These are phyloP conservation scores for Russula emetica DNA, from an alignment of 768 basidiomycete species.

Conservation along the genomic window DNA sequence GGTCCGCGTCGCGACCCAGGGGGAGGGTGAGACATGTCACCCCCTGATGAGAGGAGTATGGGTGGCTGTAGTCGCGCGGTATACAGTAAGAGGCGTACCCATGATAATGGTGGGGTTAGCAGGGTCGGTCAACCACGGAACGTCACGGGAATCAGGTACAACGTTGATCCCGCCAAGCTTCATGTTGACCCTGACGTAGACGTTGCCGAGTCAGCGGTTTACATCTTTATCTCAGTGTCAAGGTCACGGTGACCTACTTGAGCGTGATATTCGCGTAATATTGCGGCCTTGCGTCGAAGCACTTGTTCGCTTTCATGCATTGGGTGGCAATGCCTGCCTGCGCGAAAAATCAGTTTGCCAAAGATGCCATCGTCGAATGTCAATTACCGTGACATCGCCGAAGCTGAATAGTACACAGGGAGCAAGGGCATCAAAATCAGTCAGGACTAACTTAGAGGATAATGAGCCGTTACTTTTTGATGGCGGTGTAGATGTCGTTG, in stretches of 20 bases:
- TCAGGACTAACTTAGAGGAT: background rate
- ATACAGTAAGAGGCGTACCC: constrained; percentile 41
- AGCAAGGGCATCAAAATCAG: background rate
- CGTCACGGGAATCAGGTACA: constrained; percentile 62
- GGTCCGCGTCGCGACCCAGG: constrained; percentile 42
- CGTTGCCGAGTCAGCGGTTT: background rate
- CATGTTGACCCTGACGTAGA: constrained; percentile 61
- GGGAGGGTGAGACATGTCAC: constrained; percentile 83
- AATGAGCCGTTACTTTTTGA: constrained; percentile 65
- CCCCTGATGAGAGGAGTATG: constrained; percentile 36
- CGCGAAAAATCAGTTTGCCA: constrained; percentile 3
- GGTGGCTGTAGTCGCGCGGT: background rate
- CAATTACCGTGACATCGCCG: constrained; percentile 14
- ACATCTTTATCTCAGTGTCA: background rate
- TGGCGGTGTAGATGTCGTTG: constrained; percentile 67
- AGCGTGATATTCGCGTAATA: constrained; percentile 77
- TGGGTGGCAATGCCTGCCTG: constrained; percentile 73
- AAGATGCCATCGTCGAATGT: background rate
- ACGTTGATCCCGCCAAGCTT: constrained; percentile 81
- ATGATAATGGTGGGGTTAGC: constrained; percentile 72
- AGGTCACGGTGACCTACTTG: constrained; percentile 47
- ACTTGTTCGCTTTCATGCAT: constrained; percentile 64
- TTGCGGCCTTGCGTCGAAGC: constrained; percentile 59
- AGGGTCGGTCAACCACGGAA: constrained; percentile 60
- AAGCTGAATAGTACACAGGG: background rate